A percentile compares a stretch with the other conserved stretches of the same genome.
These are phyloP conservation scores for Comarum palustre DNA, from an alignment of 306 rosid genomes.

Conservation along the genomic window DNA sequence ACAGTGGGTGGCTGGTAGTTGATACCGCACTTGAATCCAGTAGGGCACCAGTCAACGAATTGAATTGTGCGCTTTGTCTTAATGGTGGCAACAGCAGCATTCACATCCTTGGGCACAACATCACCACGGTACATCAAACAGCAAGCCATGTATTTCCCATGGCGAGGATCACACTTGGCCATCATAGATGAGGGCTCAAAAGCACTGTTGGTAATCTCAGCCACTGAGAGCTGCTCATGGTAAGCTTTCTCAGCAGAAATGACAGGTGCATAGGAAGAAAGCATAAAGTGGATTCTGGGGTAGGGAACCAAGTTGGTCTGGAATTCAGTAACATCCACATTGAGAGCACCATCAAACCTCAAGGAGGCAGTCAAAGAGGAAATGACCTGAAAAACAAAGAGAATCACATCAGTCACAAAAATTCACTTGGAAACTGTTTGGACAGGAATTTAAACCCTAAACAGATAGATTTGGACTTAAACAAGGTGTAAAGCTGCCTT, in stretches of 20 bases:
- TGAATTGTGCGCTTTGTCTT: slow-evolving; percentile 91
- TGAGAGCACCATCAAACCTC: slow-evolving; percentile 87
- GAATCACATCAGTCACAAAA: background rate
- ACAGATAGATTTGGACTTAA: background rate
- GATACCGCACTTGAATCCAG: slow-evolving; percentile 91
- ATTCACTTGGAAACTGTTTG: background rate
- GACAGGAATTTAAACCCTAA: background rate
- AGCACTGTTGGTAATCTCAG: slow-evolving; percentile 90
- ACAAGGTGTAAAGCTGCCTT: no score
- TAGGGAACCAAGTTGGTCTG: slow-evolving; percentile 92
- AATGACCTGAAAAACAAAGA: slow-evolving; percentile 51
- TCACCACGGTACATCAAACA: slow-evolving; percentile 96
- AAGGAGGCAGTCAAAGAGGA: slow-evolving; percentile 86
- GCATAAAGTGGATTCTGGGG: slow-evolving; percentile 95
- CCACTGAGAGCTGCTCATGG: slow-evolving; percentile 85
- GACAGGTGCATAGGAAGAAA: slow-evolving; percentile 91
- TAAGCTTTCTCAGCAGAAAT: slow-evolving; percentile 85
- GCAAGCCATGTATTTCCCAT: slow-evolving; percentile 93
- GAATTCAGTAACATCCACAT: slow-evolving; percentile 87
- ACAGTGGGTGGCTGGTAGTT: slow-evolving; percentile 95
- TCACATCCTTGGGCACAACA: slow-evolving; percentile 89
- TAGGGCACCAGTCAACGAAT: slow-evolving; percentile 95
- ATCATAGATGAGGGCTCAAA: slow-evolving; percentile 95
- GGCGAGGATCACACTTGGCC: slow-evolving; percentile 98
- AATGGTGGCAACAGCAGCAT: slow-evolving; percentile 85